Percentiles rank a stretch among this genome's conserved stretches.
Conservation (phyloP, 306 rosid species). For the Luffa acutangula region DNA sequence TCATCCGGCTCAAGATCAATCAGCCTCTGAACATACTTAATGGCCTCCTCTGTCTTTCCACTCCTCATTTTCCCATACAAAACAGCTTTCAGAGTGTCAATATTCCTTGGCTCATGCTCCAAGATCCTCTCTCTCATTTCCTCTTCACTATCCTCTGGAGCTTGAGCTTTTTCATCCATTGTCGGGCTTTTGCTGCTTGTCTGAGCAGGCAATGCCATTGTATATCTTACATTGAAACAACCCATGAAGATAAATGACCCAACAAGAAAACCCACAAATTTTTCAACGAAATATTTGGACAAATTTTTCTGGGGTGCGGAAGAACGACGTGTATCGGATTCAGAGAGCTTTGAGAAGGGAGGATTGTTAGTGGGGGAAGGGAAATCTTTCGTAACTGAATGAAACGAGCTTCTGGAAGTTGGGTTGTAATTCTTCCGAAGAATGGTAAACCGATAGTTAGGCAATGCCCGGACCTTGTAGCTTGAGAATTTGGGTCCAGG, state of each 20-base stretch:
- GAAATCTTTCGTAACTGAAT: background rate
- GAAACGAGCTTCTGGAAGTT: background rate
- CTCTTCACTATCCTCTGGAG: conserved; percentile 25
- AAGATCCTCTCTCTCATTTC: conserved; percentile 44
- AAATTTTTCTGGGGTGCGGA: conserved; percentile 13
- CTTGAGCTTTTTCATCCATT: conserved; percentile 26
- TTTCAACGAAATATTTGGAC: conserved; percentile 19
- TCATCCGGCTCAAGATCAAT: conserved; percentile 55
- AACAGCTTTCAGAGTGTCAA: conserved; percentile 67
- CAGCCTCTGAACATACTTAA: conserved; percentile 63
- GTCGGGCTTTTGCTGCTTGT: conserved; percentile 20
- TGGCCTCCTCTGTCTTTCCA: conserved; percentile 60
- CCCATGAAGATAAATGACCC: conserved; percentile 53
- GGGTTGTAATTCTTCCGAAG: background rate
- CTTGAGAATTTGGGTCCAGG: background rate
- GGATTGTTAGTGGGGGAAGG: background rate
- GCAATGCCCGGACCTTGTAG: background rate
- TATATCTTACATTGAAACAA: conserved; percentile 31
- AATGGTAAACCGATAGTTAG: background rate
- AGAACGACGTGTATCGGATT: background rate
- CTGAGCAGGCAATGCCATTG: conserved; percentile 39
- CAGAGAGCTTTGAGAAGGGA: background rate
- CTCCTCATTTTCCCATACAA: conserved; percentile 63
- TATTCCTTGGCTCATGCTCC: conserved; percentile 52
- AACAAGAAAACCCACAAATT: conserved; percentile 38